Evolutionary conservation across 2,329 filamentous ascomycete species (phyloP).

Genomic region (Penicillium sp.): DNA sequence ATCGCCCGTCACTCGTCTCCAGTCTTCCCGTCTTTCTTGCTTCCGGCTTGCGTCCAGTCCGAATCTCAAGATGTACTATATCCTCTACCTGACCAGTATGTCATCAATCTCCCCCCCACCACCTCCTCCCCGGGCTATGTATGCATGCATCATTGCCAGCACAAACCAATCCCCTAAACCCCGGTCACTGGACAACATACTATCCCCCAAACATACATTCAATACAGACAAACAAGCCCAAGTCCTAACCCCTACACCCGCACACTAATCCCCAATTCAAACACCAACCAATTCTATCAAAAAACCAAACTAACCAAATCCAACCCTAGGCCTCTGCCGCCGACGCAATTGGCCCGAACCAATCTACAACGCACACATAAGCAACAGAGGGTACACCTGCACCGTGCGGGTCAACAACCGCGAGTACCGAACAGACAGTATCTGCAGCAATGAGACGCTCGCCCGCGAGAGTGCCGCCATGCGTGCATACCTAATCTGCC

Average conservation of each 20-base stretch:
- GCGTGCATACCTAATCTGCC: conserved; percentile 95
- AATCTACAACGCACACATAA: conserved; percentile 77
- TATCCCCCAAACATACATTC: not conserved
- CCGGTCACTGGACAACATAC: not conserved
- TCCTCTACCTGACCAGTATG: conserved; percentile 72
- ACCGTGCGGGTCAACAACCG: conserved; percentile 93
- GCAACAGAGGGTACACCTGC: conserved; percentile 75
- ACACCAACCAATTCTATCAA: not conserved
- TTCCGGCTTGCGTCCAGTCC: not conserved
- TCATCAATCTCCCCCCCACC: conserved; percentile 28
- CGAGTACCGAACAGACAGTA: conserved; percentile 88
- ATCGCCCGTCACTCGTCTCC: not conserved
- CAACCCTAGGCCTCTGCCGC: conserved; percentile 75
- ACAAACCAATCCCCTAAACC: not conserved
- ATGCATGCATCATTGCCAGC: conserved; percentile 14
- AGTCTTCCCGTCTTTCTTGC: not conserved
- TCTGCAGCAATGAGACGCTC: conserved; percentile 76
- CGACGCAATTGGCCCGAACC: conserved; percentile 93
- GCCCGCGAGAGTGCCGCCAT: conserved; percentile 93
- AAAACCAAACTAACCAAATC: conserved; percentile 14
- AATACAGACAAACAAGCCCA: not conserved
- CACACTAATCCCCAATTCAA: not conserved
- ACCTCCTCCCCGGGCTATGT: conserved; percentile 3
- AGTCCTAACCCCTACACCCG: not conserved
- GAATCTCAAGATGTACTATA: conserved; percentile 46